phyloP scores from a whole-genome alignment of 2,329 filamentous ascomycete genomes.

The Dactylellina leptospora region DNA sequence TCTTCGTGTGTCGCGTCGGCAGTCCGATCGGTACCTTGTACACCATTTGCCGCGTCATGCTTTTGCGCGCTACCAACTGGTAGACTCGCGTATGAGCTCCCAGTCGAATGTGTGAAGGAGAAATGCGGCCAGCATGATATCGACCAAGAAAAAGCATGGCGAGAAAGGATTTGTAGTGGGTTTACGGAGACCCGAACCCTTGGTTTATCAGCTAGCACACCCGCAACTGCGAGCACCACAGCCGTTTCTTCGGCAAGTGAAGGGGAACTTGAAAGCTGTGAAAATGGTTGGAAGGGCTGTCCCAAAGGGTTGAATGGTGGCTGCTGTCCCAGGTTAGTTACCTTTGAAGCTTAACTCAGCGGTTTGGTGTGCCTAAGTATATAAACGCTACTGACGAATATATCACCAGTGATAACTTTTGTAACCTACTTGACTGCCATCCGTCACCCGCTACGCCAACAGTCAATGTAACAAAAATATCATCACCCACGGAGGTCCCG shows the following conservation, averaged over 20 bases:
- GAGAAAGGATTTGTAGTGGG: constrained; percentile 25
- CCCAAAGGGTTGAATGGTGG: constrained; percentile 34
- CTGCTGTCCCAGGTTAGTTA: constrained; percentile 32
- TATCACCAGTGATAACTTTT: constrained; percentile 15
- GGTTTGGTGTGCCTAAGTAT: neutral
- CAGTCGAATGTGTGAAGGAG: constrained; percentile 37
- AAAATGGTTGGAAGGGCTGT: constrained; percentile 37
- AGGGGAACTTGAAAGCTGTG: constrained; percentile 20
- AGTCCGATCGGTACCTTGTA: constrained; percentile 32
- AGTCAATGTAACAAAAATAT: constrained; percentile 20
- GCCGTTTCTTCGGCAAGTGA: neutral
- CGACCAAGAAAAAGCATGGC: constrained; percentile 24
- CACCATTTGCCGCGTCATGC: constrained; percentile 37
- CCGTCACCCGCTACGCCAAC: constrained; percentile 11
- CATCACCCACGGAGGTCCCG: constrained; percentile 33
- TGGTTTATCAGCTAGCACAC: constrained; percentile 8
- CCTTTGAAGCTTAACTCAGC: neutral
- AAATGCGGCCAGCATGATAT: constrained; percentile 40
- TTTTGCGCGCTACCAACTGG: constrained; percentile 38
- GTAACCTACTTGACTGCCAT: constrained; percentile 42
- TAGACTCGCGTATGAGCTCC: constrained; percentile 32
- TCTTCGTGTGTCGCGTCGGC: constrained; percentile 37
- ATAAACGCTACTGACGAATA: neutral
- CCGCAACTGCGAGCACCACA: neutral
- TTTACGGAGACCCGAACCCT: constrained; percentile 21